Conservation (phyloP, 225 moss, liverwort and hornwort species). For the Pseudisothecium myosuroides region DNA sequence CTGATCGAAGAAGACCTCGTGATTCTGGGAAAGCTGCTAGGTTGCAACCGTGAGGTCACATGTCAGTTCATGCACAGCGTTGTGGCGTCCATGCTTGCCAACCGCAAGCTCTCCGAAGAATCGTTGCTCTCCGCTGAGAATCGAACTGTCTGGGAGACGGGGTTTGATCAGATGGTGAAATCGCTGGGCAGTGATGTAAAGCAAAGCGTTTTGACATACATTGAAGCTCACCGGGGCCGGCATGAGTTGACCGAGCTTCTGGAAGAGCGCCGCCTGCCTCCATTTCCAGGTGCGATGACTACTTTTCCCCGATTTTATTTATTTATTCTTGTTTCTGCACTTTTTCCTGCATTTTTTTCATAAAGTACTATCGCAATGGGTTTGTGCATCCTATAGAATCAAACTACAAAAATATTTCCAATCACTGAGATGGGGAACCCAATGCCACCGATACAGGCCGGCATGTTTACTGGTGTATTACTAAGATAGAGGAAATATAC, state of each 20-base stretch:
- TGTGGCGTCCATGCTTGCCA: conserved; percentile 1
- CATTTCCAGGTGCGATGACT: conserved; percentile 8
- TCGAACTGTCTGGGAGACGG: conserved; percentile 11
- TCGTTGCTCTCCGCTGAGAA: not conserved
- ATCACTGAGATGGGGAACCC: not conserved
- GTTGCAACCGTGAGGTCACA: conserved; percentile 18
- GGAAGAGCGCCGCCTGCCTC: conserved; percentile 21
- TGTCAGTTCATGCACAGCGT: conserved; percentile 31
- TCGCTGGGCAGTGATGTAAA: not conserved
- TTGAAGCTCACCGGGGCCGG: conserved; percentile 19
- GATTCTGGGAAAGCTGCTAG: conserved; percentile 18
- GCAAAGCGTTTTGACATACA: not conserved
- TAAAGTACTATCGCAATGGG: not conserved
- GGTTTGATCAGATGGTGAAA: not conserved
- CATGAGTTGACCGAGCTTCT: conserved; percentile 25
- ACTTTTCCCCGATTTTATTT: not conserved
- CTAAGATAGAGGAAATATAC: not conserved
- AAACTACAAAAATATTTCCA: not conserved
- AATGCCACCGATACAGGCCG: not conserved
- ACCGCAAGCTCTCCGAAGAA: not conserved
- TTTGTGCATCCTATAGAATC: not conserved
- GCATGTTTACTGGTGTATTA: not conserved
- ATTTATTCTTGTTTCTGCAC: not conserved
- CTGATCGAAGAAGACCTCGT: conserved; percentile 29
- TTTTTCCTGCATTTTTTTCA: not conserved